Base-by-base conservation (phyloP, 75 land plant species). In the Larix kaempferi region DNA sequence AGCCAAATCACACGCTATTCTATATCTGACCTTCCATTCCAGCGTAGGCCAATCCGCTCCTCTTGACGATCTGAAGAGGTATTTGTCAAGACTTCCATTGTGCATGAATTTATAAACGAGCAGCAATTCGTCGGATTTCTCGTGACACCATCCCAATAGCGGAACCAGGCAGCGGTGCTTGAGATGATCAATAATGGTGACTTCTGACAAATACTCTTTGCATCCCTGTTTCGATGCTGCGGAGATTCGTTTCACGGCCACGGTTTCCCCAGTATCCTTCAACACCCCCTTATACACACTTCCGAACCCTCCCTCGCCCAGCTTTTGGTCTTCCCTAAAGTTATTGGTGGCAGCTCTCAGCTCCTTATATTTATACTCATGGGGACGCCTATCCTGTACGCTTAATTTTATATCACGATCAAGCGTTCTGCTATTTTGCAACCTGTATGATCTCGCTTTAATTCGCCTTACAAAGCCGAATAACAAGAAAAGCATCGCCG, bases 291-390 rank as follows among this genome's bases (percentile, higher is more conserved):
- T 57, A 71, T 82, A 91, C 19, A 91, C 93, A 13, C 52, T 12
- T 11, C 89, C 91, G 75, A 91, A 91, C 0, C 92, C 94, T 7
- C 94, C 92, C 61, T 87, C 76, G 3, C 94, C 94, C 49, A 91
- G 80, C 84, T 87, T 87, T 61, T 67, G 75, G 4, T 78, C 77
- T 22, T 80, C 82, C n/a, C 79, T 71, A 73, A 89, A 91, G 71
- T 80, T 78, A 26, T 67, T 80, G 0, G 92, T 87, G 11, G 85
- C 86, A 1, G 61, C 59, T 25, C 26, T 81, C 23, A 91, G 82
- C 49, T 91, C 90, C 2, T 21, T 23, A 57, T 78, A 79, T 17
- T 62, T 75, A n/a, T 78, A 83, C 19, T 58, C 77, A 21, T 26
- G 76, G 16, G 89, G 87, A 49, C 54, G 54, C 41, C 84, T 78